Evolutionary conservation across 352 stramenopile genomes (phyloP), one percentile per base, ranked within the genome.

Genomic region (Pythium insidiosum): DNA sequence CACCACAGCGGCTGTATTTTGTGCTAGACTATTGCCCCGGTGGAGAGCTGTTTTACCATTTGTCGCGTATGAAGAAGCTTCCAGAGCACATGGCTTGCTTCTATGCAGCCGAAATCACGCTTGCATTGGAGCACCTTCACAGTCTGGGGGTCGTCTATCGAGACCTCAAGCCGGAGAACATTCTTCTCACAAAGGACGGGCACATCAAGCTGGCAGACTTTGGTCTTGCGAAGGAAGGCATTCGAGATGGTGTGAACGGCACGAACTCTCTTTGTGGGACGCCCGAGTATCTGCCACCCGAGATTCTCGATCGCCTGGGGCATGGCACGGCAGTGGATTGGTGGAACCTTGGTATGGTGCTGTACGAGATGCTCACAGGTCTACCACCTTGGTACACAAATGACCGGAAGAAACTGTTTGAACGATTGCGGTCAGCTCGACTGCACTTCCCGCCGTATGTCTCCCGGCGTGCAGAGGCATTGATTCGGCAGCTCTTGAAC

Each of bases 1-100:
- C 93, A 0, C 80, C 78, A 30, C 73, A 97, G 55, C 66, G 75
- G 41, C 67, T 99, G 1, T 98, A 98, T 48, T 98, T 99, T 59
- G 95, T 99, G 18, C 65, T 98, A 15, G n/a, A n/a, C n/a, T n/a
- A n/a, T n/a, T n/a, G n/a, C n/a, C n/a, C n/a, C n/a, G n/a, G n/a
- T n/a, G n/a, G 83, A 96, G 84, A 96, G 46, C 38, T 96, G 7
- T 96, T 92, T 50, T 90, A 91, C 41, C 83, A 95, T 49, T 68
- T 96, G 5, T 84, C 71, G 21, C 67, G 75, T 13, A 88, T 90
- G 73, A 90, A 93, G 50, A 87, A 88, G 41, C 53, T 95, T n/a
- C 73, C 76, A 13, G 81, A 94, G 46, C 61, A 88, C 47, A 89
- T 91, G 64, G 85, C 85, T 41, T 84, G 78, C 46, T 95, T 95